Evolutionary conservation across 2,329 filamentous ascomycete genomes (phyloP).

Genomic region (Cladosporium velox): DNA sequence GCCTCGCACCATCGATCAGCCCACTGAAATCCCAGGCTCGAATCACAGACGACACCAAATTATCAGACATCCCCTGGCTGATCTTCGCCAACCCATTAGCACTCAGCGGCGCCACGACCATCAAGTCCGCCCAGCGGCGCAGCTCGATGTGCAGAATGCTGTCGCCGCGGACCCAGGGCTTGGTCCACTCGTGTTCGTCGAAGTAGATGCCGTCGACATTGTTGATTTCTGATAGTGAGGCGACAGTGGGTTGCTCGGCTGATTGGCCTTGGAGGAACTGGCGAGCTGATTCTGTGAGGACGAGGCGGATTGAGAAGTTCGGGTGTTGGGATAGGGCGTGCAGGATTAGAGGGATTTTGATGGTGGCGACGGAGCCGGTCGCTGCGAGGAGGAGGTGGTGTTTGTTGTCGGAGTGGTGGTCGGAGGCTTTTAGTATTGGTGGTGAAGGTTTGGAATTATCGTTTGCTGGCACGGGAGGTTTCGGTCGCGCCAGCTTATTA

Average conservation of each 20-base stretch:
- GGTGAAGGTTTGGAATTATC: neutral
- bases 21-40: constrained; percentile 86
- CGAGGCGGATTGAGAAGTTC: constrained; percentile 75
- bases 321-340: constrained; percentile 55
- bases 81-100: constrained; percentile 89
- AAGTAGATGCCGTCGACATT: constrained; percentile 80
- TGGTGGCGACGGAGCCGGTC: constrained; percentile 79
- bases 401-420: constrained; percentile 52
- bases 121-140: constrained; percentile 75
- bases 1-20: constrained; percentile 50
- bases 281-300: constrained; percentile 73
- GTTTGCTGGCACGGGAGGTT: neutral
- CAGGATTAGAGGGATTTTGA: constrained; percentile 64
- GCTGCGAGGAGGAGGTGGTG: constrained; percentile 66
- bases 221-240: constrained; percentile 50
- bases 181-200: constrained; percentile 83
- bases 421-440: constrained; percentile 35
- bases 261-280: constrained; percentile 77
- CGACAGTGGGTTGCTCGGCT: constrained; percentile 71
- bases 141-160: constrained; percentile 89
- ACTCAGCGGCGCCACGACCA: constrained; percentile 77
- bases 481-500: neutral
- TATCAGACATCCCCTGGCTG: constrained; percentile 73
- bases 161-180: constrained; percentile 75
- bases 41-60: constrained; percentile 70